Evolutionary conservation across 495 filamentous ascomycete species (phyloP), one percentile per base, ranked within the genome.

Genomic region (Massariosphaeria phaeospora): DNA sequence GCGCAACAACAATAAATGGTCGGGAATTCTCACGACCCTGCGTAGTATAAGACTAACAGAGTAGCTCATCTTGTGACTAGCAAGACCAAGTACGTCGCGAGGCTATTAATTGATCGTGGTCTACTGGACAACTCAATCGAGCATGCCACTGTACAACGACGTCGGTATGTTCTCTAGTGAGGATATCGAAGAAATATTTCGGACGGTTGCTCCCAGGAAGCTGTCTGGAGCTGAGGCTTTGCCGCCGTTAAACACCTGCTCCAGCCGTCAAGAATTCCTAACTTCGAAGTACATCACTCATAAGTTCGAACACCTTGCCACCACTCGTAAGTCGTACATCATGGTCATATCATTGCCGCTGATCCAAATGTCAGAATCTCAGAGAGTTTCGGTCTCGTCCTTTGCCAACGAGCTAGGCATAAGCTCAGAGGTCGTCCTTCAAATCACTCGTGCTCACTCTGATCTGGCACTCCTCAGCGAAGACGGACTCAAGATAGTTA

Each of bases 391-490:
- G 15, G 34, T 63, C 18, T 12, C 55, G 5, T 40, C 21, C 15
- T 21, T 63, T 3, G 27, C 30, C 18, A 38, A 50, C 8, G 36
- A 41, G 15, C 24, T 63, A 9, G 43, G 30, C 17, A 27, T 58
- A 7, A 44, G 41, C 27, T 12, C 2, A 15, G 24, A 41, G 3
- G 18, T 31, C 7, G 33, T 55, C 12, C 38, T 58, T 7, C 13
- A 44, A 12, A 21, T 54, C 17, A 49, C 51, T 2, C 17, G 47
- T 17, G 33, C 34, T 3, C 48, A n/a, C 17, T 55, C 42, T 15
- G 17, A 25, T 11, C 29, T 49, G 2, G 48, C 44, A 17, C 26
- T 63, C 17, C 26, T 63, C 26, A 58, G 49, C 31, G 39, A 13
- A 25, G 29, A 58, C 25, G 34, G 49, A 7, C 10, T 23, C 11